Percentiles rank a stretch among this genome's conserved stretches.
These are phyloP conservation scores for Carpinus viminea DNA, from an alignment of 306 rosid species.

Conservation along the genomic window DNA sequence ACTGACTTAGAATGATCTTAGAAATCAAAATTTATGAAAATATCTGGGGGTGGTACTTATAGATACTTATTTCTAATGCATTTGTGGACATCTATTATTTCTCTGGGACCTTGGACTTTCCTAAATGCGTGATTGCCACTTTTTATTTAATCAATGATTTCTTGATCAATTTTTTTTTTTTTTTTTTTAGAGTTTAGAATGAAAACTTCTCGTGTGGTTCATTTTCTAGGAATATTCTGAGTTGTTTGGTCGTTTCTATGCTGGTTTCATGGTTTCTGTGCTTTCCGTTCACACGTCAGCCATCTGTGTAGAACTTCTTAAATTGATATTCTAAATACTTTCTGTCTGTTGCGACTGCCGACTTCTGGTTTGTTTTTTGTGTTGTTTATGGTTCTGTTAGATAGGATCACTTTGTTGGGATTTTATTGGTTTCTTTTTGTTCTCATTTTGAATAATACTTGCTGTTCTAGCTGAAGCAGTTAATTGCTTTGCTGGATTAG, in stretches of 20 bases:
- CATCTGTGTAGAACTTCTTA: neutral
- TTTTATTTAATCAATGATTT: neutral
- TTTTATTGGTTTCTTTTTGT: neutral
- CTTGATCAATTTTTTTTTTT: neutral
- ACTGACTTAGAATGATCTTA: neutral
- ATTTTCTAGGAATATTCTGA: neutral
- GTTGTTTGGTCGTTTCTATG: neutral
- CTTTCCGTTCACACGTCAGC: neutral
- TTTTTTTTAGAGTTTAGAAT: neutral
- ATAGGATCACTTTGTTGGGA: neutral
- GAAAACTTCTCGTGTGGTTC: neutral
- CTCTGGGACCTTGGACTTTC: neutral
- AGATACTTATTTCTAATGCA: neutral
- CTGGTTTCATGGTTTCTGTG: neutral
- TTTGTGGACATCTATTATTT: neutral
- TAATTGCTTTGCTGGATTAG: neutral
- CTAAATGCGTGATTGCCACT: neutral
- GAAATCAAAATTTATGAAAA: neutral
- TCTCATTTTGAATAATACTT: neutral
- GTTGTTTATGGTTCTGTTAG: neutral
- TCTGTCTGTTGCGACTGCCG: neutral
- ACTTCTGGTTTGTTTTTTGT: neutral
- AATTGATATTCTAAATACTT: neutral
- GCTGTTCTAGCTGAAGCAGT: neutral
- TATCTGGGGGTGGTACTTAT: neutral